A percentile compares a stretch with the other conserved stretches of the same genome.
Evolutionary conservation across 2,329 filamentous ascomycete genomes (phyloP).

Genomic region (Botrytis paeoniae): DNA sequence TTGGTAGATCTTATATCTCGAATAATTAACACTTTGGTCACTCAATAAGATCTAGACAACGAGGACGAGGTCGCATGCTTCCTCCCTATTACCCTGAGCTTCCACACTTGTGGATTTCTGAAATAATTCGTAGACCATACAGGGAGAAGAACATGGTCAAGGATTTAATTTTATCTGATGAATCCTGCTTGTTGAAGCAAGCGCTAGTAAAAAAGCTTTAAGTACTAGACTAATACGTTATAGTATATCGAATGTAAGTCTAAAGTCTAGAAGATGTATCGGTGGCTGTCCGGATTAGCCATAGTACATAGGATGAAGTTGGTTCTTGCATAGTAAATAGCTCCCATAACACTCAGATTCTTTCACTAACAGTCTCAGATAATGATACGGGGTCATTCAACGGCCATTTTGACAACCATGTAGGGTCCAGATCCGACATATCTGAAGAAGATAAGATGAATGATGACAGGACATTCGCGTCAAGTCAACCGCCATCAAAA

Average conservation of each 20-base stretch:
- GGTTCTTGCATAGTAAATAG: neutral
- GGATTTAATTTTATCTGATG: neutral
- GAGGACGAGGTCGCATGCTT: neutral
- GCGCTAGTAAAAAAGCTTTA: neutral
- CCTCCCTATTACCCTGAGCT: neutral
- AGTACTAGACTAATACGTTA: neutral
- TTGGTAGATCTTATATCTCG: constrained; percentile 29
- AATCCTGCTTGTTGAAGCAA: neutral
- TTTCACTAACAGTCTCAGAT: neutral
- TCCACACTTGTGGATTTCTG: neutral
- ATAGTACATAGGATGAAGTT: neutral
- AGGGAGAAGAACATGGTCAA: neutral
- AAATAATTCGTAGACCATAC: neutral
- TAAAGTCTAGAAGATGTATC: neutral
- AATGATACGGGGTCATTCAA: neutral
- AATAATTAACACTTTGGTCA: constrained; percentile 19
- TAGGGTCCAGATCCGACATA: neutral
- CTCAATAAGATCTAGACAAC: constrained; percentile 25
- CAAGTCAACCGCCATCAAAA: neutral
- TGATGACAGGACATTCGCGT: neutral
- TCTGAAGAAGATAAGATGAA: constrained; percentile 9
- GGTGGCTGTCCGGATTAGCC: neutral
- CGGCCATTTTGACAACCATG: neutral
- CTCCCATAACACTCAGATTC: neutral
- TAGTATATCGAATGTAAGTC: neutral